These are phyloP conservation scores for Colletotrichum lindemuthianum DNA, from an alignment of 2,329 filamentous ascomycete species.

Conservation along the genomic window DNA sequence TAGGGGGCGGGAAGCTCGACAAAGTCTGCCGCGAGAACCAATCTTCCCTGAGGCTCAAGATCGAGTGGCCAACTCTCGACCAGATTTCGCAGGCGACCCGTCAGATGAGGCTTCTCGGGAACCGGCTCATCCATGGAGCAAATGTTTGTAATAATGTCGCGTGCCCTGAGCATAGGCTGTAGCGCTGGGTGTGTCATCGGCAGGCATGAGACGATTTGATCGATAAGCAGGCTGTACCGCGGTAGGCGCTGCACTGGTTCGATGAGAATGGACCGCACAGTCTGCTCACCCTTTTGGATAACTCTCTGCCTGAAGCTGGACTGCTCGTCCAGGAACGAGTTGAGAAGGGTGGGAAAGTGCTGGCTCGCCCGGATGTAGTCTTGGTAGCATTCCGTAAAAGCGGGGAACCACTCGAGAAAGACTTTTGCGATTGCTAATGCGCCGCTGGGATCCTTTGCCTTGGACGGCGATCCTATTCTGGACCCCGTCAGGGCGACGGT, in stretches of 20 bases:
- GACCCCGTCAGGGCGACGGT: slow-evolving; percentile 54
- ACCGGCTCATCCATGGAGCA: slow-evolving; percentile 85
- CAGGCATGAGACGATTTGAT: slow-evolving; percentile 89
- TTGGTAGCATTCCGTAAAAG: slow-evolving; percentile 89
- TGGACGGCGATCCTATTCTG: slow-evolving; percentile 55
- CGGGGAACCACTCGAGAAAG: slow-evolving; percentile 91
- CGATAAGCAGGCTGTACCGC: slow-evolving; percentile 94
- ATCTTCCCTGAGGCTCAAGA: slow-evolving; percentile 77
- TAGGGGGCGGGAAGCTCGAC: slow-evolving; percentile 81
- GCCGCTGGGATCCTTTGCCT: slow-evolving; percentile 78
- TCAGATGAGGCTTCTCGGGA: slow-evolving; percentile 77
- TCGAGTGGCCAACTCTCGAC: slow-evolving; percentile 80
- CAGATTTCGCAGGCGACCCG: slow-evolving; percentile 78
- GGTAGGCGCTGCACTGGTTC: slow-evolving; percentile 95
- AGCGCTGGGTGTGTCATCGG: slow-evolving; percentile 88
- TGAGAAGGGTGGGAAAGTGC: slow-evolving; percentile 84
- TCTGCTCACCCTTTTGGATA: slow-evolving; percentile 87
- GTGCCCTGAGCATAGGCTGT: slow-evolving; percentile 83
- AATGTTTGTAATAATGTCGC: slow-evolving; percentile 95
- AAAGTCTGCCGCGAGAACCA: slow-evolving; percentile 85
- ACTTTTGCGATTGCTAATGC: slow-evolving; percentile 81
- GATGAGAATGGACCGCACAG: slow-evolving; percentile 89
- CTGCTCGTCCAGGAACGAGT: slow-evolving; percentile 79
- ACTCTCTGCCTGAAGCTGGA: slow-evolving; percentile 86
- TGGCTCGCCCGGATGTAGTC: slow-evolving; percentile 93